Conservation (phyloP, 306 rosid genomes). For the Cucurbita moschata region DNA sequence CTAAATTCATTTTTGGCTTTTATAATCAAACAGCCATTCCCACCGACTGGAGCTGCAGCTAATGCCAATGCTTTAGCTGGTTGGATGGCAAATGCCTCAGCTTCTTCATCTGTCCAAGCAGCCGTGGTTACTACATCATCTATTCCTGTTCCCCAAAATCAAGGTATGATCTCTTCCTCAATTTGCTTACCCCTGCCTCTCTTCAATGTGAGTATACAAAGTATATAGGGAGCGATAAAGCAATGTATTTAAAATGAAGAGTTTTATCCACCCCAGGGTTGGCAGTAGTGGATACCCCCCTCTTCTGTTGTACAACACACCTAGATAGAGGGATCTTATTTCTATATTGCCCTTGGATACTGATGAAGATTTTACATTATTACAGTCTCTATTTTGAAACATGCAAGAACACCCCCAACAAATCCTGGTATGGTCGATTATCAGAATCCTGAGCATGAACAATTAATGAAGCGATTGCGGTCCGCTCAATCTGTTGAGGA, state of each 20-base stretch:
- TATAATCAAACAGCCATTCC: slow-evolving; percentile 46
- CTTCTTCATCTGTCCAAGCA: slow-evolving; percentile 84
- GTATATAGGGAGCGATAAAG: not conserved
- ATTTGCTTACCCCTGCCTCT: not conserved
- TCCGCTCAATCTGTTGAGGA: slow-evolving; percentile 54
- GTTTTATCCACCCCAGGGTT: not conserved
- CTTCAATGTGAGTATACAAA: not conserved
- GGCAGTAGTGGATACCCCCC: not conserved
- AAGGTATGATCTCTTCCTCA: slow-evolving; percentile 36
- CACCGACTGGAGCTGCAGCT: slow-evolving; percentile 51
- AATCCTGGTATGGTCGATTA: slow-evolving; percentile 55
- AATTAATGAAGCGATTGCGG: slow-evolving; percentile 52
- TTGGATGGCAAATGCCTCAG: slow-evolving; percentile 88
- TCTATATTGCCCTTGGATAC: not conserved
- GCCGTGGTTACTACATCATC: slow-evolving; percentile 78
- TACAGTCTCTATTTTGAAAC: slow-evolving; percentile 58
- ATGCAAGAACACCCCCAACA: slow-evolving; percentile 56
- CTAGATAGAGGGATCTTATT: not conserved
- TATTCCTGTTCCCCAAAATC: slow-evolving; percentile 72
- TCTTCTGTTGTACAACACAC: not conserved
- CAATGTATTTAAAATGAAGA: not conserved
- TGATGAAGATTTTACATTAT: slow-evolving; percentile 10
- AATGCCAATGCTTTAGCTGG: slow-evolving; percentile 77
- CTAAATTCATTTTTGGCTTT: not conserved
- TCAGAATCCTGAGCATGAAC: slow-evolving; percentile 63